Base-by-base conservation (phyloP, 441 rosid genomes). In the Gossypium laxum region DNA sequence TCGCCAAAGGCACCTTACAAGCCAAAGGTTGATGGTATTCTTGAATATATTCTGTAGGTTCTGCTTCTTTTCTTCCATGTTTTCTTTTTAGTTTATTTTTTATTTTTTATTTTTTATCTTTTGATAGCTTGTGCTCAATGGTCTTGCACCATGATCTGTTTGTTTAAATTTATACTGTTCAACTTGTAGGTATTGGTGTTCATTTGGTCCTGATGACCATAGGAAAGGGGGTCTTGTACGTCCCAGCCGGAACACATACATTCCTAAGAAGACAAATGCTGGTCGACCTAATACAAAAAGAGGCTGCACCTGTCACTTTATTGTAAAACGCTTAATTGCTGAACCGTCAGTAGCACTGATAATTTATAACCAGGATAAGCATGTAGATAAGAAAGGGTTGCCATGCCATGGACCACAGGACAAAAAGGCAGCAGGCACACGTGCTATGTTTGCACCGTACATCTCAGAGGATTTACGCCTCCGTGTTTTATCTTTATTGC, bases 331-430 rank as follows among this genome's bases (percentile, higher is more conserved):
- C 61, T 81, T 93, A 65, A 91, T 85, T 69, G 91, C 92, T 55
- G 93, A 93, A 71, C 96, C 98, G 32, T 76, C 90, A 0, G 90
- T 88, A 51, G 98, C 94, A 7, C 86, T 93, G 43, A 62, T 93
- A 75, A 89, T 93, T 7, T 93, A 89, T 73, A 91, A 91, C 70
- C 87, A 85, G 51, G 92, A 91, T 70, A 93, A 88, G 82, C 97
- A 91, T 81, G 81, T 87, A 14, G 98, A 93, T 80, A 89, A 88
- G 71, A 86, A 89, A 71, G 98, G 96, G 30, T 55, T 86, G 41
- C 96, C 98, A 2, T 93, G 98, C 78, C 97, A 93, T 60, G 97
- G 97, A 6, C 97, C 97, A 6, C 96, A 86, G 80, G 98, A 91
- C 82, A 87, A 85, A 82, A 89, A 91, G 81, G 89, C 96, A 18